Evolutionary conservation across 2,329 filamentous ascomycete genomes (phyloP).

Genomic region (Calycina herbarum): DNA sequence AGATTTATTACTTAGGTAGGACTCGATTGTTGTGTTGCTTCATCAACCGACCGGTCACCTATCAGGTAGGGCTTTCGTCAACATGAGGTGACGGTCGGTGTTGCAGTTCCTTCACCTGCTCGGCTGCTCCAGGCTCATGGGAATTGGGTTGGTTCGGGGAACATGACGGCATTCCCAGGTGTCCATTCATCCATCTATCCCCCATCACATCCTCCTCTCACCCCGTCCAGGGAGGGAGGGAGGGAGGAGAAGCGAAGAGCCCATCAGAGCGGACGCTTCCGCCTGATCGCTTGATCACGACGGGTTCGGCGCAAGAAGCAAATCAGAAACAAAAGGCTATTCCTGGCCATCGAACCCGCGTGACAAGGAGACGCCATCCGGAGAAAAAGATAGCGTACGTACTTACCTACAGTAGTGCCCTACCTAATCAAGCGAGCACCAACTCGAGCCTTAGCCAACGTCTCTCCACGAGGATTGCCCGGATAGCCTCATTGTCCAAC

Average conservation of each 20-base stretch:
- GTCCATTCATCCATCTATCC: slow-evolving; percentile 3
- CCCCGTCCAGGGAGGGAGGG: not conserved
- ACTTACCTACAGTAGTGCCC: not conserved
- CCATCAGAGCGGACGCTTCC: not conserved
- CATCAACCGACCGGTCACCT: slow-evolving; percentile 18
- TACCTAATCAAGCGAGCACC: slow-evolving; percentile 13
- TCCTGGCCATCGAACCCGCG: slow-evolving; percentile 17
- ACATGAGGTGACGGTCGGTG: slow-evolving; percentile 23
- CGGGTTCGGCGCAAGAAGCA: slow-evolving; percentile 20
- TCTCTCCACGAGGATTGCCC: slow-evolving; percentile 27
- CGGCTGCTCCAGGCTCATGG: slow-evolving; percentile 9
- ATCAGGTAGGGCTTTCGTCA: slow-evolving; percentile 20
- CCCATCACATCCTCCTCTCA: not conserved
- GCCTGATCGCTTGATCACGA: slow-evolving; percentile 20
- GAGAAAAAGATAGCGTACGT: not conserved
- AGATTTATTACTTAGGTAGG: slow-evolving; percentile 27
- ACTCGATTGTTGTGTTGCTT: slow-evolving; percentile 7
- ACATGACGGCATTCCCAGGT: slow-evolving; percentile 20
- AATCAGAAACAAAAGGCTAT: slow-evolving; percentile 12
- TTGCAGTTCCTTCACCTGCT: slow-evolving; percentile 3
- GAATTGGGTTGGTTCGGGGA: slow-evolving; percentile 16
- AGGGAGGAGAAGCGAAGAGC: not conserved
- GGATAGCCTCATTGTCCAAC: slow-evolving; percentile 32
- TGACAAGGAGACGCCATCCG: slow-evolving; percentile 18
- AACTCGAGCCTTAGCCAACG: slow-evolving; percentile 10